phyloP scores from a whole-genome alignment of 257 asterid genomes.

The Anisodus acutangulus region DNA sequence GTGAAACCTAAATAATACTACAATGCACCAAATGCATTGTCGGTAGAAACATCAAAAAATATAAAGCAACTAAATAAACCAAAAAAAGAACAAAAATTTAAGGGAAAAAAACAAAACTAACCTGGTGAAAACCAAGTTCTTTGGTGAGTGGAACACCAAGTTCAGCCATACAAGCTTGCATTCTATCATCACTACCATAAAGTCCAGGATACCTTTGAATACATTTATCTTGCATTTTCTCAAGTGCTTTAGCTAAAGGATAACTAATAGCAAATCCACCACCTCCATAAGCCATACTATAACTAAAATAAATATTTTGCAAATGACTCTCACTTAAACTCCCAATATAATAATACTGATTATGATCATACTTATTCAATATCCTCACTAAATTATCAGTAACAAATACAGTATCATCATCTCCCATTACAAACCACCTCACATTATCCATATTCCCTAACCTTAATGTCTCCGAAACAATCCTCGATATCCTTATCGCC shows the following conservation, averaged over 20 bases:
- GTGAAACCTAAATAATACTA: background rate
- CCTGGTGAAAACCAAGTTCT: constrained; percentile 94
- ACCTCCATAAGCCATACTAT: constrained; percentile 89
- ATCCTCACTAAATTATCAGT: constrained; percentile 81
- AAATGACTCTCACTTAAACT: constrained; percentile 85
- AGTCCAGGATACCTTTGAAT: constrained; percentile 81
- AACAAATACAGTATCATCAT: constrained; percentile 81
- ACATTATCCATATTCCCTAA: constrained; percentile 52
- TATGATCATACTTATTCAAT: constrained; percentile 78
- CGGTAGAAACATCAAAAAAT: background rate
- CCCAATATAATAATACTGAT: constrained; percentile 81
- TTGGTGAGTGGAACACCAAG: constrained; percentile 92
- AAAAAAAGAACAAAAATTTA: background rate
- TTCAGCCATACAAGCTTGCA: constrained; percentile 98
- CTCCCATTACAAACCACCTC: constrained; percentile 96
- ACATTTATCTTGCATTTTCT: constrained; percentile 79
- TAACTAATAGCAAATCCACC: constrained; percentile 93
- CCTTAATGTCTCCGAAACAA: constrained; percentile 75
- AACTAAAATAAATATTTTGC: constrained; percentile 81
- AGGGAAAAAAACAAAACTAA: constrained; percentile 30
- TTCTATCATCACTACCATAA: constrained; percentile 88
- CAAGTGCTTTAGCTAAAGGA: constrained; percentile 78
- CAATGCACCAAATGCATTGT: background rate
- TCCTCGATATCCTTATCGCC: constrained; percentile 77
- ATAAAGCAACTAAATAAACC: background rate